Evolutionary conservation across 331 rosid species (phyloP), one percentile per base, ranked within the genome.

Genomic region (Stylosanthes scabra): DNA sequence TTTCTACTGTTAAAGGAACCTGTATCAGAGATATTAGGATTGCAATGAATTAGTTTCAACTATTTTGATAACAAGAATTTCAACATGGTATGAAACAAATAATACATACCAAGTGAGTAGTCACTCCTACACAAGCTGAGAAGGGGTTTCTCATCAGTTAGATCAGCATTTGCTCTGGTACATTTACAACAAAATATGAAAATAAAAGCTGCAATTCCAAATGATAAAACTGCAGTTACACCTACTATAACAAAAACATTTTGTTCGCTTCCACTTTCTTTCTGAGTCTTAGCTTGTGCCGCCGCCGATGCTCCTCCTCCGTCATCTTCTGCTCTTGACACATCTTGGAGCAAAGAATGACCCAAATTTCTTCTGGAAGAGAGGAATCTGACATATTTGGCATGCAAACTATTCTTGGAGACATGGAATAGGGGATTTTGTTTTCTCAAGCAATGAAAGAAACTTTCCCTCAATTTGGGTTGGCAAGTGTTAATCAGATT

Each of bases 131-230:
- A 91, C 87, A 87, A 47, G 88, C 89, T 84, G 64, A 95, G 97
- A 58, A 95, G 92, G 28, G 99, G 97, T 74, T 90, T 92, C 74
- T 92, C 93, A 76, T 95, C 99, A 66, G 71, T 92, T 78, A 75
- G 84, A 10, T 83, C 42, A 46, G 11, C 80, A 75, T 50, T 70
- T 14, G 84, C 79, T 27, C 37, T 63, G 77, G 89, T 66, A 76
- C 87, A 59, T 72, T 78, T 75, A 74, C 63, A 46, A 82, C 72
- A 91, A 78, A 89, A 89, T 15, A 87, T 31, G 44, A 71, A 90
- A 87, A 76, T 87, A 46, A 86, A 39, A 16, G 84, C 83, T 66
- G 84, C 96, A 86, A 78, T 71, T 46, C 83, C 13, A 83, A 90
- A 75, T 67, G 96, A 83, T 82, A 83, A 86, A 40, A 86, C 20